Conservation (phyloP, 352 stramenopile species). For the Pythium aquatile region DNA sequence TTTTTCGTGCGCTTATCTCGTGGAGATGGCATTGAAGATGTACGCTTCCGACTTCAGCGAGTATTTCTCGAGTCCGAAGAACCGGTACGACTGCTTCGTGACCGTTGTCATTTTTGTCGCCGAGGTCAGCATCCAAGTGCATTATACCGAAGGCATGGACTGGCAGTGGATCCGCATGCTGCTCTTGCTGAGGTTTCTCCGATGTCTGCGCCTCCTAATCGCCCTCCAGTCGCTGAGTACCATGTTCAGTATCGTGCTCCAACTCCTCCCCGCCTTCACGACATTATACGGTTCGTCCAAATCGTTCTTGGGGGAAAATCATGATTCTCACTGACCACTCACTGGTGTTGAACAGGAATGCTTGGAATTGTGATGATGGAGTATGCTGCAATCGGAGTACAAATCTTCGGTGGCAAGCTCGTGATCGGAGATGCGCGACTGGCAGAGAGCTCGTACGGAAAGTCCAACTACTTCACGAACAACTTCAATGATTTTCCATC, state of each 20-base stretch:
- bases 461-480: slow-evolving; percentile 59
- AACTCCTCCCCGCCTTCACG: slow-evolving; percentile 50
- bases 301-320: background rate
- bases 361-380: slow-evolving; percentile 60
- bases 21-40: slow-evolving; percentile 86
- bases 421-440: slow-evolving; percentile 35
- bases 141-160: slow-evolving; percentile 37
- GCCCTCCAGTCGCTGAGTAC: slow-evolving; percentile 44
- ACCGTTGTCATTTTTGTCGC: slow-evolving; percentile 55
- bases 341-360: slow-evolving; percentile 32
- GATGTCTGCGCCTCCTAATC: slow-evolving; percentile 48
- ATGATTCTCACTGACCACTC: background rate
- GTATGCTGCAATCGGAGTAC: slow-evolving; percentile 57
- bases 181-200: slow-evolving; percentile 58
- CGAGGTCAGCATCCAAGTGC: slow-evolving; percentile 52
- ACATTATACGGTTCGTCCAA: slow-evolving; percentile 44
- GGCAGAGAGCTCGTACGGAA: slow-evolving; percentile 39
- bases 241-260: slow-evolving; percentile 55
- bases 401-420: slow-evolving; percentile 65
- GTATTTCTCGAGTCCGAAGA: slow-evolving; percentile 69
- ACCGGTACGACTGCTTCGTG: slow-evolving; percentile 84
- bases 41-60: slow-evolving; percentile 44
- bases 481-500: slow-evolving; percentile 80
- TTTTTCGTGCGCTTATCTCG: slow-evolving; percentile 68
- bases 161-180: slow-evolving; percentile 59